Base-by-base conservation (phyloP, 768 basidiomycete species). In the Boletus tylopilopsis region DNA sequence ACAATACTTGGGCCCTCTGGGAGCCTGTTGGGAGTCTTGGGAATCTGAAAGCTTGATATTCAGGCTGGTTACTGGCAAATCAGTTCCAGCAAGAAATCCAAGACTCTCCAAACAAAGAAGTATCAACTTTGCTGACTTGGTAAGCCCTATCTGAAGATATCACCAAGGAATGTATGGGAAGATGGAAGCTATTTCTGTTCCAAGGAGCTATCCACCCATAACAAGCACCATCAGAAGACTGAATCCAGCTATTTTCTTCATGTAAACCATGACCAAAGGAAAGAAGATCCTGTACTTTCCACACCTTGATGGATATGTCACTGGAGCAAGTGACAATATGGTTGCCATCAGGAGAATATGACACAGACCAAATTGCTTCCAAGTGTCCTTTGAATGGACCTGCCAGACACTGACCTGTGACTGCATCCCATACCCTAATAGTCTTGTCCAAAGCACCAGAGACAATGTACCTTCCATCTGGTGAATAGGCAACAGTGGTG, bases 171-270 rank as follows among this genome's bases (percentile, higher is more conserved):
- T 41, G 32, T 0, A 29, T 10, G 6, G 47, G 43, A 23, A 49
- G 21, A 38, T 49, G 23, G 9, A 35, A 39, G 8, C 2, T 10
- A 35, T 33, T 9, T 4, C 41, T 51, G 25, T 37, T 42, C 53
- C 53, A 54, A 38, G 53, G 43, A 29, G 49, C 23, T 23, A 51
- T 10, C 51, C 51, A 49, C 1, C 36, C 36, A 37, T 21, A 21
- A 19, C 18, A 37, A 37, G 36, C 9, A 18, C 19, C 30, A 16
- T 37, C 5, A 34, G 40, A 51, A 22, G 40, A 52, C 18, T 46
- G 41, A 23, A 54, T 42, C 54, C 46, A 55, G 16, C 54, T 21
- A 49, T 49, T 19, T 2, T 30, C 5, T 2, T 35, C 9, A 36
- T 10, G 10, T 4, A 54, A 12, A 32, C 36, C 6, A n/a, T n/a